phyloP scores from a whole-genome alignment of 129 eudicot species.

The Tagetes patula region DNA sequence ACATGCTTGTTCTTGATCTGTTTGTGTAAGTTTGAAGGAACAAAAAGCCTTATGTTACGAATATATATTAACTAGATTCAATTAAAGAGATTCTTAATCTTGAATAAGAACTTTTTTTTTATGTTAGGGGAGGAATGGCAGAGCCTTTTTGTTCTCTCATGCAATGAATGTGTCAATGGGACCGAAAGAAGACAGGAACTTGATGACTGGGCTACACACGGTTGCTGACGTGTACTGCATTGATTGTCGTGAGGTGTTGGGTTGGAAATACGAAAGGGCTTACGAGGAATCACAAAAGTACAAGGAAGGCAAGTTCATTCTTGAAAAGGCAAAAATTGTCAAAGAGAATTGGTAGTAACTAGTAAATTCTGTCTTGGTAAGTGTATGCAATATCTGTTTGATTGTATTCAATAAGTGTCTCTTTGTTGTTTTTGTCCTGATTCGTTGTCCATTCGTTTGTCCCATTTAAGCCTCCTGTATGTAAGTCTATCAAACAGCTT shows the following conservation, averaged over 20 bases:
- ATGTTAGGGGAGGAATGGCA: slow-evolving; percentile 63
- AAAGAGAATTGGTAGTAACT: slow-evolving; percentile 73
- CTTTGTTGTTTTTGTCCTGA: slow-evolving; percentile 4
- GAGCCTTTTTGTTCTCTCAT: slow-evolving; percentile 84
- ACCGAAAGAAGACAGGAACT: slow-evolving; percentile 67
- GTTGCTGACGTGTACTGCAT: slow-evolving; percentile 77
- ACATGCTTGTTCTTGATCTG: slow-evolving; percentile 9
- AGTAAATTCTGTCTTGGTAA: background rate
- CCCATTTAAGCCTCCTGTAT: slow-evolving; percentile 24
- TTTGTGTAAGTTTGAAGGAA: slow-evolving; percentile 24
- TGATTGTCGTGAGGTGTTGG: slow-evolving; percentile 73
- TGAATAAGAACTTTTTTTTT: background rate
- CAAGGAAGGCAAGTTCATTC: slow-evolving; percentile 88
- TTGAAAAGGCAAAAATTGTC: slow-evolving; percentile 78
- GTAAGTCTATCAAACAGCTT: slow-evolving; percentile 20
- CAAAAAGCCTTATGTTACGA: slow-evolving; percentile 18
- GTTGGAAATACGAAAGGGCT: slow-evolving; percentile 90
- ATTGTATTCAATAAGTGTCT: slow-evolving; percentile 4
- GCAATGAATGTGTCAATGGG: slow-evolving; percentile 71
- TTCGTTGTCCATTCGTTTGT: slow-evolving; percentile 25
- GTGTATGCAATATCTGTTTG: slow-evolving; percentile 12
- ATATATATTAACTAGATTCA: background rate
- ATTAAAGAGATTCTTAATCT: slow-evolving; percentile 4
- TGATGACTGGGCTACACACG: slow-evolving; percentile 91
- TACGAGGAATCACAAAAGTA: slow-evolving; percentile 68